Evolutionary conservation across 352 stramenopile genomes (phyloP).

Genomic region (Phytopythium mirpurense): DNA sequence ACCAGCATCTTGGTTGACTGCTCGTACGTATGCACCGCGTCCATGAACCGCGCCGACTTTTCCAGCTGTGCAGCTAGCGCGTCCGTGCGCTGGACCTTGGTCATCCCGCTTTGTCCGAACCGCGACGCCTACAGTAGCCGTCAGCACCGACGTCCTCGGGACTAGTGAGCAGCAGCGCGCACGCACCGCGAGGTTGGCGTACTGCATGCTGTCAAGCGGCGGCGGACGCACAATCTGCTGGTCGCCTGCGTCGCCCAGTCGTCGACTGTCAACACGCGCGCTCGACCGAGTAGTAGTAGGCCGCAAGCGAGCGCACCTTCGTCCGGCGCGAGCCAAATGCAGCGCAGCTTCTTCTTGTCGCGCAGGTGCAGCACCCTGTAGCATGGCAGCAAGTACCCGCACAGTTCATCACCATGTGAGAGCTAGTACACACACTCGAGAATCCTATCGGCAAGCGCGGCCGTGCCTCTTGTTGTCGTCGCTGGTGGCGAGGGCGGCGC

Average conservation of each 20-base stretch:
- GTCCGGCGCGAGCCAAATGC: conserved; percentile 62
- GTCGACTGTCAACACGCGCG: too few species aligned
- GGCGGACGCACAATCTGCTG: conserved; percentile 54
- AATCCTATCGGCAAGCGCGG: too few species aligned
- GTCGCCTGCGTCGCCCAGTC: conserved; percentile 31
- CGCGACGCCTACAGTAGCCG: conserved; percentile 31
- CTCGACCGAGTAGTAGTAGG: too few species aligned
- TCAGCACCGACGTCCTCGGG: not conserved
- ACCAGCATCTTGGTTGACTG: conserved; percentile 71
- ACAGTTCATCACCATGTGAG: too few species aligned
- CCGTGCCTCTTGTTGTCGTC: conserved; percentile 1
- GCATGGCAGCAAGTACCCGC: not conserved
- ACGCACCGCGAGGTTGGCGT: conserved; percentile 46
- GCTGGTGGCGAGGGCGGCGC: conserved; percentile 1
- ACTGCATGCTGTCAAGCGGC: conserved; percentile 51
- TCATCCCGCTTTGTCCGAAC: conserved; percentile 49
- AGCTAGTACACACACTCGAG: too few species aligned
- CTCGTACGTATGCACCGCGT: conserved; percentile 68
- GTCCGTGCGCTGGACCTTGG: conserved; percentile 59
- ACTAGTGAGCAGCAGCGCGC: too few species aligned
- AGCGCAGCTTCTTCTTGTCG: conserved; percentile 62
- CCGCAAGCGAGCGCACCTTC: conserved; percentile 44
- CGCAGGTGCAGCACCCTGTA: conserved; percentile 40
- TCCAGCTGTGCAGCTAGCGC: conserved; percentile 57
- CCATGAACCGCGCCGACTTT: conserved; percentile 51